Percentiles rank a stretch among this genome's conserved stretches.
Evolutionary conservation across 192 early-diverging fungal species (phyloP).

Genomic region (Linnemannia hyalina): DNA sequence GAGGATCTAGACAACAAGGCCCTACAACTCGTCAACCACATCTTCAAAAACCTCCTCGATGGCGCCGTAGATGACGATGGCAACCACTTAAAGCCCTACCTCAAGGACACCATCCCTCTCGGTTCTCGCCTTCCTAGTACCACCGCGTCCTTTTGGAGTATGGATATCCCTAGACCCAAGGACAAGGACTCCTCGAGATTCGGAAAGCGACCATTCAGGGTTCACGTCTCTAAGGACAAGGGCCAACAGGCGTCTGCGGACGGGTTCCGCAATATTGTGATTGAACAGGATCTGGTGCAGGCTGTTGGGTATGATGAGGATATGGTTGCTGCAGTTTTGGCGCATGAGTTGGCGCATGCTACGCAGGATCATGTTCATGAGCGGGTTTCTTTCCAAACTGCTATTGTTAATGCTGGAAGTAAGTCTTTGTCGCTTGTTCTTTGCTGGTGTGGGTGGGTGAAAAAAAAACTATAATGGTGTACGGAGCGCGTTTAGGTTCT

Average conservation of each 20-base stretch:
- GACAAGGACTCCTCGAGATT: background rate
- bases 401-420: no score
- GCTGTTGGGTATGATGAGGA: slow-evolving; percentile 1
- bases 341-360: slow-evolving; percentile 11
- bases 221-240: background rate
- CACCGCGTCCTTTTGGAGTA: background rate
- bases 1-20: background rate
- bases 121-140: background rate
- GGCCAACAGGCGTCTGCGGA: background rate
- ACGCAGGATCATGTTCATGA: slow-evolving; percentile 3
- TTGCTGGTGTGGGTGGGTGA: no score
- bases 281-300: background rate
- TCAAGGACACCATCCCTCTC: background rate
- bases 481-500: no score
- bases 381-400: background rate
- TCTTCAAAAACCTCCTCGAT: background rate
- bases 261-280: background rate
- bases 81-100: background rate
- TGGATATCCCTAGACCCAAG: background rate
- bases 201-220: background rate
- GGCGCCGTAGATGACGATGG: background rate
- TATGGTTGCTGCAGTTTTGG: slow-evolving; percentile 8
- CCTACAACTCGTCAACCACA: background rate
- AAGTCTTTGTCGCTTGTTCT: no score
- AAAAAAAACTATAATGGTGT: no score